Percentiles rank a stretch among this genome's conserved stretches.
phyloP scores from a whole-genome alignment of 2,329 filamentous ascomycete genomes.

The Akanthomyces dipterigenus region DNA sequence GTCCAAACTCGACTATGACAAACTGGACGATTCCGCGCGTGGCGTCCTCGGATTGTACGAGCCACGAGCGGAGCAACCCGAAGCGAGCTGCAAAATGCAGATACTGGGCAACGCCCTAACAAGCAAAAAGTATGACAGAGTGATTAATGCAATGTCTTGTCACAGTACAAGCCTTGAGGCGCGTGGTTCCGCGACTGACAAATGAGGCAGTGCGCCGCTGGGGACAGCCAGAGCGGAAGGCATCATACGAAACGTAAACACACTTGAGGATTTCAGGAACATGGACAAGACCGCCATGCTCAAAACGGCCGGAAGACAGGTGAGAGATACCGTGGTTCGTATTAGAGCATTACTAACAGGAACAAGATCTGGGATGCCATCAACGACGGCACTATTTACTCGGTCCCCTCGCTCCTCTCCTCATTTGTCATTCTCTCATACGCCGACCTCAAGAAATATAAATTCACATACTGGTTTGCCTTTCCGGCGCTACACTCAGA shows the following conservation, averaged over 20 bases:
- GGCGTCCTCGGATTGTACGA: constrained; percentile 85
- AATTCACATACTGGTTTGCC: constrained; percentile 96
- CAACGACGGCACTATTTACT: constrained; percentile 92
- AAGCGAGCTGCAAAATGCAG: constrained; percentile 81
- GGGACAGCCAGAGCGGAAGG: constrained; percentile 80
- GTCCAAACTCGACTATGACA: constrained; percentile 94
- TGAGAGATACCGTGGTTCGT: constrained; percentile 30
- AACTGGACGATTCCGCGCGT: constrained; percentile 87
- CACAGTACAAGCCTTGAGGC: not conserved
- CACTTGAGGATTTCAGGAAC: constrained; percentile 84
- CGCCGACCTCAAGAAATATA: constrained; percentile 95
- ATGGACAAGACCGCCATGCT: constrained; percentile 74
- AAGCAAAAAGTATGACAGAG: constrained; percentile 63
- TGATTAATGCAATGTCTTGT: not conserved
- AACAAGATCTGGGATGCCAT: constrained; percentile 95
- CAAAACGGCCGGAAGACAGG: constrained; percentile 70
- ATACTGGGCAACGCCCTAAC: constrained; percentile 81
- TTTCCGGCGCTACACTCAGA: constrained; percentile 91
- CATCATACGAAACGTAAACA: constrained; percentile 93
- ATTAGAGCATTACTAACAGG: not conserved
- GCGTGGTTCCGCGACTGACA: not conserved
- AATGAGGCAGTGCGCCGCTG: constrained; percentile 50
- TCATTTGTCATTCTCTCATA: constrained; percentile 88
- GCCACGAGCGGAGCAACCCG: constrained; percentile 65
- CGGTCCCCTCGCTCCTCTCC: constrained; percentile 81